A percentile compares a stretch with the other conserved stretches of the same genome.
phyloP scores from a whole-genome alignment of 2,329 filamentous ascomycete species.

The Magnaporthales sp. region DNA sequence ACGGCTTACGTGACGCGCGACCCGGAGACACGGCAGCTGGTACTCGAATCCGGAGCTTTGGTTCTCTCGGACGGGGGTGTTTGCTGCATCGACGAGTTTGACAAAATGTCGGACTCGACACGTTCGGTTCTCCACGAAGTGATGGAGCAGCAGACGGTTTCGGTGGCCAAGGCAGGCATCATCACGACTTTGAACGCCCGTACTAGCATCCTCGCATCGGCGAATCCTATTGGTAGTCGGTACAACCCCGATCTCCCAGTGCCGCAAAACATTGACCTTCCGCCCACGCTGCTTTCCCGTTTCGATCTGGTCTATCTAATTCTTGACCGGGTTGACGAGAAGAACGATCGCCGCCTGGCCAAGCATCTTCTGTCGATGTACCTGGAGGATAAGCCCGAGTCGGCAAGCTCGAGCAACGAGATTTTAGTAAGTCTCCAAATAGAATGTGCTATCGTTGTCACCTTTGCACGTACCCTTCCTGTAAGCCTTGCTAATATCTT shows the following conservation, averaged over 20 bases:
- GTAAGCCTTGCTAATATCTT: background rate
- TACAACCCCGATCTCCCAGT: slow-evolving; percentile 96
- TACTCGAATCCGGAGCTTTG: slow-evolving; percentile 70
- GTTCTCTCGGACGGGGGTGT: slow-evolving; percentile 75
- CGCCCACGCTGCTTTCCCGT: slow-evolving; percentile 86
- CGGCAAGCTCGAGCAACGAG: slow-evolving; percentile 64
- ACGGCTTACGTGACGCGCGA: slow-evolving; percentile 76
- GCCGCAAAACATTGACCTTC: slow-evolving; percentile 95
- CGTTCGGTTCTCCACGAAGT: slow-evolving; percentile 79
- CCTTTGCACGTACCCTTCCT: background rate
- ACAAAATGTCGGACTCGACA: slow-evolving; percentile 76
- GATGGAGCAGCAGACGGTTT: slow-evolving; percentile 83
- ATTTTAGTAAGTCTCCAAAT: slow-evolving; percentile 58
- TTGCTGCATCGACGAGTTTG: slow-evolving; percentile 79
- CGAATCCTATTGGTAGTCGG: slow-evolving; percentile 95
- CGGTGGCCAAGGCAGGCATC: slow-evolving; percentile 84
- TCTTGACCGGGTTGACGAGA: slow-evolving; percentile 87
- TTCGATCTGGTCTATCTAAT: slow-evolving; percentile 97
- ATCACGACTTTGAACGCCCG: slow-evolving; percentile 94
- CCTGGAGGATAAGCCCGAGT: slow-evolving; percentile 86
- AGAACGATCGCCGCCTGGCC: slow-evolving; percentile 77
- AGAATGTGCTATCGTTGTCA: background rate
- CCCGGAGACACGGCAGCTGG: slow-evolving; percentile 70
- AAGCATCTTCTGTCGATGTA: slow-evolving; percentile 95
- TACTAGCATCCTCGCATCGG: slow-evolving; percentile 91